These are phyloP conservation scores for Theileria equi DNA, from an alignment of 169 alveolate genomes.

Conservation along the genomic window DNA sequence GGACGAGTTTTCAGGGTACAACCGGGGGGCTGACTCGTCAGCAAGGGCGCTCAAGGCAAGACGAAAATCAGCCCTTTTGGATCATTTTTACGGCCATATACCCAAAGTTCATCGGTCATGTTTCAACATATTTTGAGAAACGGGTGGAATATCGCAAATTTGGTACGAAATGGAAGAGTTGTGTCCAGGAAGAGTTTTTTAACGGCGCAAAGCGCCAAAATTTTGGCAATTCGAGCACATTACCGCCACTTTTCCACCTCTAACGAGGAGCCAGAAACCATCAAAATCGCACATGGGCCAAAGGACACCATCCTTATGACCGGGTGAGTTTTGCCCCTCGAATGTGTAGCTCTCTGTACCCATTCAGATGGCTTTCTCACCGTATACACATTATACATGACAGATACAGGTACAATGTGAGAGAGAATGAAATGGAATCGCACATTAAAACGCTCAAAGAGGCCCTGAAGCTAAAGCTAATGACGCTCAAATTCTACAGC, in stretches of 20 bases:
- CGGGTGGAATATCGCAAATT: too few species aligned
- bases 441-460: conserved; percentile 45
- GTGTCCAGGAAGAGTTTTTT: too few species aligned
- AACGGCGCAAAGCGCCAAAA: too few species aligned
- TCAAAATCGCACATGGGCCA: conserved; percentile 37
- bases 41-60: too few species aligned
- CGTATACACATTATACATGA: not conserved
- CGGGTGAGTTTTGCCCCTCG: conserved; percentile 11
- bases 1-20: too few species aligned
- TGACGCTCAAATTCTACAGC: conserved; percentile 43
- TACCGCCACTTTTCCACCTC: not conserved
- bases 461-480: conserved; percentile 44
- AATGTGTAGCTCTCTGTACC: not conserved
- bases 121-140: too few species aligned
- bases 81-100: too few species aligned
- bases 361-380: not conserved
- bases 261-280: conserved; percentile 8
- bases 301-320: conserved; percentile 49
- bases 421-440: conserved; percentile 31
- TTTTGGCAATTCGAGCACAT: too few species aligned
- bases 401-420: conserved; percentile 23
- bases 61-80: too few species aligned
- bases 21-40: too few species aligned
- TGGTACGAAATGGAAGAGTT: too few species aligned
- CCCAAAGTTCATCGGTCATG: too few species aligned